These are phyloP conservation scores for Schizochytrium sp. DNA, from an alignment of 108 stramenopile genomes.

Conservation along the genomic window DNA sequence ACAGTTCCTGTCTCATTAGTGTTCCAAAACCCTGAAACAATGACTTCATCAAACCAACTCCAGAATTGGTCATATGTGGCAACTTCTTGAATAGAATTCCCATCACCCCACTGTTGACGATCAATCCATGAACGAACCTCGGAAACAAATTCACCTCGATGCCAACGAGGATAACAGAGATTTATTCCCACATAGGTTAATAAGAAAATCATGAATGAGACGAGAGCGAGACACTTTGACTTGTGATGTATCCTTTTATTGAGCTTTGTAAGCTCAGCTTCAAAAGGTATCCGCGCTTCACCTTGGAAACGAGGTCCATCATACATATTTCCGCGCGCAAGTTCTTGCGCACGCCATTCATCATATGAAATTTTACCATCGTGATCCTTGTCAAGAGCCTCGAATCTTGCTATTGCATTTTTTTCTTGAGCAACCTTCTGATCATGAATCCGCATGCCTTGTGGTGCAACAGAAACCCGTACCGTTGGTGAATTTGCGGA, in stretches of 20 bases:
- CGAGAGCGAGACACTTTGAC: neutral
- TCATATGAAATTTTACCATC: neutral
- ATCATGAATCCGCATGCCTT: no score
- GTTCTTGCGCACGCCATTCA: slow-evolving; percentile 3
- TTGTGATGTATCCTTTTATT: neutral
- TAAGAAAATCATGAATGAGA: neutral
- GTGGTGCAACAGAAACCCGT: no score
- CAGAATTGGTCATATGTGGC: slow-evolving; percentile 7
- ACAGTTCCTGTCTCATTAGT: neutral
- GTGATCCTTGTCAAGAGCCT: slow-evolving; percentile 30
- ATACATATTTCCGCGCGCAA: neutral
- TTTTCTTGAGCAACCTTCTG: neutral
- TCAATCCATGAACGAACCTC: neutral
- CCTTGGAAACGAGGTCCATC: slow-evolving; percentile 6
- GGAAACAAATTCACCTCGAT: slow-evolving; percentile 6
- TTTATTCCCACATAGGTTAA: neutral
- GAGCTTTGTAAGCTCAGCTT: neutral
- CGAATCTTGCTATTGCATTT: neutral
- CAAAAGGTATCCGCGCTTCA: slow-evolving; percentile 8
- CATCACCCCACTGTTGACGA: neutral
- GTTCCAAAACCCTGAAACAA: slow-evolving; percentile 49
- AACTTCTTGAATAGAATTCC: neutral
- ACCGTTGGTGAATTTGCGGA: no score
- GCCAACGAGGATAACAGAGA: neutral
- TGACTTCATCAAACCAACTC: slow-evolving; percentile 15